Conservation (phyloP, 2,329 filamentous ascomycete species). For the Bimuria novae-zelandiae region DNA sequence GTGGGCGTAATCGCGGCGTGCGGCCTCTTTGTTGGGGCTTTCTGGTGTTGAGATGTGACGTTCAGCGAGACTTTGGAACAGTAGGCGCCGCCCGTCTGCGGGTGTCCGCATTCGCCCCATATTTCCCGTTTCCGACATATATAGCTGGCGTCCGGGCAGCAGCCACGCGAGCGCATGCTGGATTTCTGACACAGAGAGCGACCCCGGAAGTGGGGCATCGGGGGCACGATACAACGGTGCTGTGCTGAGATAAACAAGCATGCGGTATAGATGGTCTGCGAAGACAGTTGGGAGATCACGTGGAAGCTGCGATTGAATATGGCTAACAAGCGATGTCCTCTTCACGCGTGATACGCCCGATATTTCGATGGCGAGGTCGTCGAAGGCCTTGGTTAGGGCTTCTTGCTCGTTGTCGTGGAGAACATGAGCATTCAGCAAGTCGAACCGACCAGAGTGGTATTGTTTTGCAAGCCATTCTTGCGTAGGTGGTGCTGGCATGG, state of each 20-base stretch:
- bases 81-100: background rate
- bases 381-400: background rate
- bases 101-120: background rate
- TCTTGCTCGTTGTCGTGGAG: background rate
- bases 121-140: background rate
- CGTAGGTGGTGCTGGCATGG: background rate
- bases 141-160: background rate
- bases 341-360: background rate
- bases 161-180: conserved; percentile 1
- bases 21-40: background rate
- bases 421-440: background rate
- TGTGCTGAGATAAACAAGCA: conserved; percentile 2
- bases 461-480: background rate
- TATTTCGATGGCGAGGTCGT: background rate
- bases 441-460: background rate
- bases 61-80: conserved; percentile 1
- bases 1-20: background rate
- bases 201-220: background rate
- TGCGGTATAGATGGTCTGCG: background rate
- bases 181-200: background rate
- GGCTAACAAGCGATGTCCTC: background rate
- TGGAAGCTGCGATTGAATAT: conserved; percentile 1
- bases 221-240: background rate
- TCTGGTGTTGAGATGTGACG: background rate
- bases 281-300: background rate